Evolutionary conservation across 2,329 filamentous ascomycete species (phyloP), one percentile per base, ranked within the genome.

Genomic region (Plenodomus lindquistii): DNA sequence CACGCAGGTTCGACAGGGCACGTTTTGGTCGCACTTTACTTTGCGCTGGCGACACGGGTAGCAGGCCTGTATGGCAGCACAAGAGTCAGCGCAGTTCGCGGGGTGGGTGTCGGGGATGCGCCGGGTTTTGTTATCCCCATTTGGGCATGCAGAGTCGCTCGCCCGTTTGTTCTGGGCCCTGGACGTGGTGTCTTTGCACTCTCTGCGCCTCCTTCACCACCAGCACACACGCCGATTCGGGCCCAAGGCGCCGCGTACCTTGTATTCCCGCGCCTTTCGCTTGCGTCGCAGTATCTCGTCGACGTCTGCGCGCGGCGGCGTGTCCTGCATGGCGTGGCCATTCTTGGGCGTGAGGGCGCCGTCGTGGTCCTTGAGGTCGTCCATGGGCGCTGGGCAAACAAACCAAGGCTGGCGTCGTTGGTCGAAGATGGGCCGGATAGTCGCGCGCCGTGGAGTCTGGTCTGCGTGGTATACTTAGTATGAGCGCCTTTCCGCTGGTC

Each of bases 191-290:
- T 6, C 15, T 15, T 36, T 10, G 4, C n/a, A 40, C 2, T 31
- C 37, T 40, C 13, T 37, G 20, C 16, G 17, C 31, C 24, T 8
- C 19, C 22, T 38, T 40, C n/a, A 21, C 39, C 27, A 20, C 34
- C 21, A 47, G 39, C 20, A 46, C 39, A 37, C 44, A 11, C 35
- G 15, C 24, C 36, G 22, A 17, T 21, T 27, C 40, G 15, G 24
- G 6, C 20, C 11, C 18, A 11, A 18, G n/a, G 40, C 41, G 40
- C 50, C 42, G 43, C 67, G 49, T 60, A 71, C 70, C 69, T 79
- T 80, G 68, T 80, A 78, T 65, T 79, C 77, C 22, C 77, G 67
- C 38, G 77, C 77, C 57, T 80, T 80, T 38, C 77, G 69, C 66
- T 79, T 79, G 58, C 76, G 69, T 18, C 76, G 69, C 59, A 79